These are phyloP conservation scores for Cyberlindnera americana DNA, from an alignment of 805 yeast genomes.

Conservation along the genomic window DNA sequence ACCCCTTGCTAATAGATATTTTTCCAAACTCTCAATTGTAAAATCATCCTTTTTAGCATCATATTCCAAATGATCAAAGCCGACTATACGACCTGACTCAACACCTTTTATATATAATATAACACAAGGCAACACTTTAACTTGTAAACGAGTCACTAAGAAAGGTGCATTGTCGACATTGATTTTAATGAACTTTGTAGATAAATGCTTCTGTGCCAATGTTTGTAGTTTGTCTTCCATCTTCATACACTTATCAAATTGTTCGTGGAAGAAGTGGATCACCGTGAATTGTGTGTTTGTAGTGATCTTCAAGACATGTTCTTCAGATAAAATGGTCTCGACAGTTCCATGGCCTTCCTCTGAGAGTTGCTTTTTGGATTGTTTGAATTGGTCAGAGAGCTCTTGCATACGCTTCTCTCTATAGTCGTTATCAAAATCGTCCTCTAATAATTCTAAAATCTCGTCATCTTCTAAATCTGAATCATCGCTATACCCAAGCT, in stretches of 20 bases:
- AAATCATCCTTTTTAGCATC: slow-evolving; percentile 44
- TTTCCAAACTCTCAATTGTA: slow-evolving; percentile 46
- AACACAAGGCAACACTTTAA: slow-evolving; percentile 71
- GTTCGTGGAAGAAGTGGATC: slow-evolving; percentile 61
- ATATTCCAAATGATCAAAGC: slow-evolving; percentile 58
- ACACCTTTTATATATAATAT: slow-evolving; percentile 56
- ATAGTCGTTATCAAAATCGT: slow-evolving; percentile 43
- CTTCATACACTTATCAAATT: slow-evolving; percentile 54
- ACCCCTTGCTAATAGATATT: slow-evolving; percentile 30
- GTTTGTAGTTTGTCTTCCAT: slow-evolving; percentile 49
- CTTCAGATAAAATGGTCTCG: slow-evolving; percentile 45
- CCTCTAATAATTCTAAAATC: slow-evolving; percentile 47
- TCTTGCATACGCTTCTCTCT: slow-evolving; percentile 65
- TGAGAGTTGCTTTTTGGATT: slow-evolving; percentile 30
- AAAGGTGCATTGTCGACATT: slow-evolving; percentile 70
- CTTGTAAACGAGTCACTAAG: slow-evolving; percentile 55
- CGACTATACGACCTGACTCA: slow-evolving; percentile 59
- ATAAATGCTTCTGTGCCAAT: slow-evolving; percentile 57
- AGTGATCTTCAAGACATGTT: slow-evolving; percentile 50
- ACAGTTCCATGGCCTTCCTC: slow-evolving; percentile 44
- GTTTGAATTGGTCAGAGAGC: slow-evolving; percentile 40
- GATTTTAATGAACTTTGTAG: slow-evolving; percentile 49
- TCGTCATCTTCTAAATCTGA: slow-evolving; percentile 37
- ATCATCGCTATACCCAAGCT: slow-evolving; percentile 15
- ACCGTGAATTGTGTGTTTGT: slow-evolving; percentile 40